Evolutionary conservation across 1,284 basidiomycete genomes (phyloP).

Genomic region (Polyporus tsugae): DNA sequence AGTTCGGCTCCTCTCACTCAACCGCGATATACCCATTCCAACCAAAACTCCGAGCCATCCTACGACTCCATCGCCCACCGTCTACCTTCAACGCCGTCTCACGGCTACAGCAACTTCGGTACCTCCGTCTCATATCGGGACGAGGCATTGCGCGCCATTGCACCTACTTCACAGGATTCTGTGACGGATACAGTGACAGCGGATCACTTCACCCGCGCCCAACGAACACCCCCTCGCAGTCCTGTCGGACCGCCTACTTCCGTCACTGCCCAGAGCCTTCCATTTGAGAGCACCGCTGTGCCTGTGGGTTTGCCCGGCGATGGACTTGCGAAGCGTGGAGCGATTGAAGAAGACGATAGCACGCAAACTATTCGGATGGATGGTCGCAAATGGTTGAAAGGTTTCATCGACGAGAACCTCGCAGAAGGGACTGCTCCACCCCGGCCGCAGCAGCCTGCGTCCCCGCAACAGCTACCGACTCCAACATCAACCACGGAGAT

Average conservation of each 20-base stretch:
- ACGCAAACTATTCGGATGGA: conserved; percentile 27
- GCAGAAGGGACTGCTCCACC: conserved; percentile 34
- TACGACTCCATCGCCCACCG: conserved; percentile 19
- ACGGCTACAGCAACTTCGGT: conserved; percentile 22
- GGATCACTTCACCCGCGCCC: conserved; percentile 18
- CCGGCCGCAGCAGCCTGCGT: conserved; percentile 20
- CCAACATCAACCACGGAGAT: conserved; percentile 24
- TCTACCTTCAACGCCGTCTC: conserved; percentile 11
- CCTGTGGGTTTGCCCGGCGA: conserved; percentile 20
- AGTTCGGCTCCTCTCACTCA: conserved; percentile 19
- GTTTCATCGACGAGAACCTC: conserved; percentile 36
- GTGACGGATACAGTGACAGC: neutral
- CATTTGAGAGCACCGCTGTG: conserved; percentile 8
- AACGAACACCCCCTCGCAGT: conserved; percentile 61
- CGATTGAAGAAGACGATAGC: conserved; percentile 28
- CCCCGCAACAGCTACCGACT: conserved; percentile 28
- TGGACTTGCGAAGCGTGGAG: conserved; percentile 24
- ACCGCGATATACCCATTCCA: conserved; percentile 27
- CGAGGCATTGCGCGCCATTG: conserved; percentile 5
- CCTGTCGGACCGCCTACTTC: conserved; percentile 50
- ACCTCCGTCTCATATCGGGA: conserved; percentile 19
- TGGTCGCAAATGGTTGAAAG: conserved; percentile 28
- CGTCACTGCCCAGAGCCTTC: conserved; percentile 11
- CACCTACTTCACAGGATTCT: conserved; percentile 12
- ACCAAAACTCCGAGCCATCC: conserved; percentile 26